phyloP scores from a whole-genome alignment of 805 yeast genomes.

The Wickerhamiella lipophila region DNA sequence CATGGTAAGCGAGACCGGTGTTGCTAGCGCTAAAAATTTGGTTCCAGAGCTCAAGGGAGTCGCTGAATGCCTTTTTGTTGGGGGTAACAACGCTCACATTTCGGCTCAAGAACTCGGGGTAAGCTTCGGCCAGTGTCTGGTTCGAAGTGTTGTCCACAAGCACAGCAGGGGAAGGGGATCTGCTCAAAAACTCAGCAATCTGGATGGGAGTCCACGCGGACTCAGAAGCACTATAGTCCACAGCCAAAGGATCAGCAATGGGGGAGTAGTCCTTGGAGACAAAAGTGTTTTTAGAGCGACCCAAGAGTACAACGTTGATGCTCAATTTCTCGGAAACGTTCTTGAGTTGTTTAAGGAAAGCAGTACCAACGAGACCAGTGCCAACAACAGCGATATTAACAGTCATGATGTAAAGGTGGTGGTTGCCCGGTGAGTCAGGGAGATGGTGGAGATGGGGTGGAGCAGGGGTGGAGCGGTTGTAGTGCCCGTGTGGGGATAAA shows the following conservation, averaged over 20 bases:
- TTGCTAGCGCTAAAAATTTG: slow-evolving; percentile 48
- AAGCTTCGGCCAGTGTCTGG: slow-evolving; percentile 58
- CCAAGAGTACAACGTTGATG: slow-evolving; percentile 69
- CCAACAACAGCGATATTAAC: slow-evolving; percentile 59
- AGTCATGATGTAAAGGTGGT: not conserved
- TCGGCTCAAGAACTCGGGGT: slow-evolving; percentile 56
- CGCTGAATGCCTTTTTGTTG: slow-evolving; percentile 92
- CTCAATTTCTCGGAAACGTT: slow-evolving; percentile 35
- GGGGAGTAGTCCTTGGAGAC: slow-evolving; percentile 60
- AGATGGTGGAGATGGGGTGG: not conserved
- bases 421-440: not conserved
- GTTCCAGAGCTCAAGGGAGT: slow-evolving; percentile 63
- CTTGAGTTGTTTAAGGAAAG: slow-evolving; percentile 71
- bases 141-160: slow-evolving; percentile 91
- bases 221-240: slow-evolving; percentile 39
- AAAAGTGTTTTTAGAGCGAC: slow-evolving; percentile 60
- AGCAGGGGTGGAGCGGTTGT: too few relatives aligned
- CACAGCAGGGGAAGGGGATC: slow-evolving; percentile 62
- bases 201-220: slow-evolving; percentile 44
- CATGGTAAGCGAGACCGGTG: slow-evolving; percentile 76
- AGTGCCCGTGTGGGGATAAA: too few relatives aligned
- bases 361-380: slow-evolving; percentile 92
- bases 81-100: slow-evolving; percentile 96
- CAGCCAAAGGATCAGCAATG: slow-evolving; percentile 42
- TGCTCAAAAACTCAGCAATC: slow-evolving; percentile 48